phyloP scores from a whole-genome alignment of 129 eudicot genomes.

The Silybum marianum region DNA sequence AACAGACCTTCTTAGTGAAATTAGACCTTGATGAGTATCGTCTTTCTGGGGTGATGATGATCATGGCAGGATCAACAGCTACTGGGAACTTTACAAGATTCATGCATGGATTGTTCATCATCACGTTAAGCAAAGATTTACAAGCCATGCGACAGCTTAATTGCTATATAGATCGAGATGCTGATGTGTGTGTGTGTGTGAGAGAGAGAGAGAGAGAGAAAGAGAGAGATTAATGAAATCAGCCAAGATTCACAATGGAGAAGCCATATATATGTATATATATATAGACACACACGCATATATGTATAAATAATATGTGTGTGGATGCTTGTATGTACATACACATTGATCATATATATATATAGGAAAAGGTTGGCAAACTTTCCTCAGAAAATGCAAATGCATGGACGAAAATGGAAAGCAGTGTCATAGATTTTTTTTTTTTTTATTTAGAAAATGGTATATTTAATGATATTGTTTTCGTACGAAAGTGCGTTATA shows the following conservation, averaged over 20 bases:
- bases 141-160: slow-evolving; percentile 7
- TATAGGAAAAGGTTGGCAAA: background rate
- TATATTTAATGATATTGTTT: too few relatives aligned
- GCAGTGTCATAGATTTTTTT: background rate
- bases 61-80: slow-evolving; percentile 11
- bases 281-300: background rate
- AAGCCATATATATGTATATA: background rate
- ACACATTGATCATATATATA: background rate
- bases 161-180: too few relatives aligned
- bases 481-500: background rate
- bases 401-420: background rate
- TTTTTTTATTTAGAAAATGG: background rate
- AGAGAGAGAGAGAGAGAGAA: too few relatives aligned
- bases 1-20: slow-evolving; percentile 13
- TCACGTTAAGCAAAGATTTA: slow-evolving; percentile 10
- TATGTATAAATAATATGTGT: background rate
- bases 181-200: too few relatives aligned
- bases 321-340: background rate
- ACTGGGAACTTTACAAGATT: slow-evolving; percentile 17
- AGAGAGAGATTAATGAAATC: too few relatives aligned
- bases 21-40: slow-evolving; percentile 11
- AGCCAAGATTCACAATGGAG: slow-evolving; percentile 7
- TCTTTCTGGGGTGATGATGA: slow-evolving; percentile 8
- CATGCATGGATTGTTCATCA: slow-evolving; percentile 21
- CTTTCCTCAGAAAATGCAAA: background rate